Evolutionary conservation across 1,284 basidiomycete species (phyloP).

Genomic region (Boletus mariae): DNA sequence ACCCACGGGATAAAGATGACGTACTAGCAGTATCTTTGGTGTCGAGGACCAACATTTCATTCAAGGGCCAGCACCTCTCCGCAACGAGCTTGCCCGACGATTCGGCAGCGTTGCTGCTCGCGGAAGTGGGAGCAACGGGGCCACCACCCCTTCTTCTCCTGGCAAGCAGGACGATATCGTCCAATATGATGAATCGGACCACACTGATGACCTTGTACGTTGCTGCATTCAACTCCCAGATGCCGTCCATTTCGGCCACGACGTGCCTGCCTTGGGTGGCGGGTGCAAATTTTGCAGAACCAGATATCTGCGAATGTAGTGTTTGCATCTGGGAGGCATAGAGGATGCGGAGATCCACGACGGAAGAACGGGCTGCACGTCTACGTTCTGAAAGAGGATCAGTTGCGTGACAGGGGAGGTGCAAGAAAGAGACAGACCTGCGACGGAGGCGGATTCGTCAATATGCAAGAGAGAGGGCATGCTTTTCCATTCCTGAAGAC

Average conservation of each 20-base stretch:
- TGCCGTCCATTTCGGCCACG: slow-evolving; percentile 81
- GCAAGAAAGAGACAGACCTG: slow-evolving; percentile 36
- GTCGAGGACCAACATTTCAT: slow-evolving; percentile 91
- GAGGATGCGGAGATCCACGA: slow-evolving; percentile 89
- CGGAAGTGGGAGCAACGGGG: slow-evolving; percentile 31
- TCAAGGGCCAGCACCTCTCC: slow-evolving; percentile 87
- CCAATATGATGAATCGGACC: slow-evolving; percentile 87
- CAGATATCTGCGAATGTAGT: slow-evolving; percentile 88
- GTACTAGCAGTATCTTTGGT: slow-evolving; percentile 90
- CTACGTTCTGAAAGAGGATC: slow-evolving; percentile 43
- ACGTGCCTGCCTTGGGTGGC: slow-evolving; percentile 88
- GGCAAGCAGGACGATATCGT: slow-evolving; percentile 89
- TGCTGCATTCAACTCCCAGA: slow-evolving; percentile 86
- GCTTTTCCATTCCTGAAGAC: slow-evolving; percentile 90
- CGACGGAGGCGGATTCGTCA: slow-evolving; percentile 65
- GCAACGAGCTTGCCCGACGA: slow-evolving; percentile 76
- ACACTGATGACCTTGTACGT: slow-evolving; percentile 91
- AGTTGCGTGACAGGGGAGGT: slow-evolving; percentile 1
- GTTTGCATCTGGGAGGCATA: slow-evolving; percentile 93
- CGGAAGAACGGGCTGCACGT: slow-evolving; percentile 79
- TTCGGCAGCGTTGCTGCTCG: slow-evolving; percentile 29
- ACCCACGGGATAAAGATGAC: slow-evolving; percentile 26
- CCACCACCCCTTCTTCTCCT: slow-evolving; percentile 56
- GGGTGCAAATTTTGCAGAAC: slow-evolving; percentile 94
- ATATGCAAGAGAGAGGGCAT: slow-evolving; percentile 92